Evolutionary conservation across 2,329 filamentous ascomycete genomes (phyloP), one percentile per base, ranked within the genome.

Genomic region (Pseudogymnoascus sp.): DNA sequence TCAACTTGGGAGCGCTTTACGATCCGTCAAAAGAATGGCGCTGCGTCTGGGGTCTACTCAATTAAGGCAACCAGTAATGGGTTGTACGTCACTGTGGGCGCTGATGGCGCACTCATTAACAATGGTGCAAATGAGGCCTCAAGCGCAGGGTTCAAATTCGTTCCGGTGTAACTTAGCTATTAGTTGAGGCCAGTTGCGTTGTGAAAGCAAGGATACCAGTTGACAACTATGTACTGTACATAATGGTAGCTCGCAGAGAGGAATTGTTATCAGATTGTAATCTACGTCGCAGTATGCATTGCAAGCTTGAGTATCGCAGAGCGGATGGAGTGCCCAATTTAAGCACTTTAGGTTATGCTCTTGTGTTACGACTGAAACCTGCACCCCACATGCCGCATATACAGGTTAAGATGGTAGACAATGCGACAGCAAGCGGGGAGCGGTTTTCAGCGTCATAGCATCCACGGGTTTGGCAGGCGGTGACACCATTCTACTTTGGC

Each of bases 51-150:
- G 1, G 64, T 68, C 11, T 67, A 67, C 65, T 66, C 66, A 2
- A 67, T 67, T 61, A 67, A 67, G 62, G 66, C 66, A 20, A 57
- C 61, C 12, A 68, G 66, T 60, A 68, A 68, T 53, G 63, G 64
- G 14, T 28, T 61, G 61, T 68, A 66, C 30, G 61, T 68, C 30
- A 65, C 63, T 4, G 53, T 68, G 25, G 64, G 53, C 12, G 38
- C 60, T 28, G 64, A 67, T 57, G 66, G 66, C 12, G 61, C 60
- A 33, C 61, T 68, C 43, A 22, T 66, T n/a, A 68, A 68, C 60
- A 67, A 64, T 33, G 62, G 60, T 18, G 50, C 62, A 39, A 62
- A 47, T 37, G 62, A 63, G 41, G 60, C 62, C 11, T 47, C 60
- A 22, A 53, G 62, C 33, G 50, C 60, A 33, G 62, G 62, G 9